Evolutionary conservation across 345 rosid genomes (phyloP), one percentile per base, ranked within the genome.

Genomic region (Citrus trifoliata): DNA sequence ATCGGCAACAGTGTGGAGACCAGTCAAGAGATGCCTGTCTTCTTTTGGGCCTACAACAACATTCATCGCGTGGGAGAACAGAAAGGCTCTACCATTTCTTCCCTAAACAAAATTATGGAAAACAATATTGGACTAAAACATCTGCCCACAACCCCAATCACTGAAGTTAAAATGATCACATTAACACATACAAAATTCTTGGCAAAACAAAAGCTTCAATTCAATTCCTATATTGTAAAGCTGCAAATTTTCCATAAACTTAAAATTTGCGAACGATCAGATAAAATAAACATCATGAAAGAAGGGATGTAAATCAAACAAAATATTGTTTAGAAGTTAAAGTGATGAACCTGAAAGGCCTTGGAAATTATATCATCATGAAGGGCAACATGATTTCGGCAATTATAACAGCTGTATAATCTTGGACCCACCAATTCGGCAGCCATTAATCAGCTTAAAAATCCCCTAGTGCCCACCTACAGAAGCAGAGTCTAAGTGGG

Each of bases 301-400:
- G 35, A 46, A 46, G 51, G 51, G 51, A 46, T 13, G 51, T 18
- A 46, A 46, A 12, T 46, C 4, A 66, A 38, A 24, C 12, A 53
- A 46, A 53, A 18, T 18, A 18, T 58, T 59, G 10, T 16, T 37
- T 18, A 78, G 74, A 73, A 66, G 77, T 14, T 79, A 59, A 77
- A 76, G 32, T 76, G 83, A 61, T 73, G 81, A 81, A 95, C 98
- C 98, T 95, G 98, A 88, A 95, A 95, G 79, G 94, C 89, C 88
- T 95, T 95, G 27, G 98, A 95, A 82, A 95, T 88, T 75, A 95
- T 85, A 85, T 95, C 97, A 73, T 95, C 94, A 58, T 95, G 98
- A 85, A 93, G 86, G 19, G 97, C 87, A n/a, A 95, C 93, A 79
- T 83, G 97, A 82, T 93, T 95, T 66, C 93, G 83, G 81, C 97